A percentile compares a stretch with the other conserved stretches of the same genome.
phyloP scores from a whole-genome alignment of 208 protist species.

The Trypanosoma conorhini region DNA sequence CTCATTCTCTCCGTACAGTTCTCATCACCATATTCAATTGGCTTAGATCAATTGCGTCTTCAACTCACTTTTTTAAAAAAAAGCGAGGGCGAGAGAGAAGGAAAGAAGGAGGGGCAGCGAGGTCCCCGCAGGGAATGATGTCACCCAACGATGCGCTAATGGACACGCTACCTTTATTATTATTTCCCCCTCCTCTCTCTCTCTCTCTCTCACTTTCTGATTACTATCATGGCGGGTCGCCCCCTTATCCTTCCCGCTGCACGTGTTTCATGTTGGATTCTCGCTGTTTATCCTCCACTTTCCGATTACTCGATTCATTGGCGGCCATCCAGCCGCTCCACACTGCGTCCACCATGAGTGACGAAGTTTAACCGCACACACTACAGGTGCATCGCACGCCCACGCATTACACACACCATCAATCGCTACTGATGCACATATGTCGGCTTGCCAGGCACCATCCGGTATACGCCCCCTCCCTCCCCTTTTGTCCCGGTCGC shows the following conservation, averaged over 20 bases:
- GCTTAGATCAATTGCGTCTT: background rate
- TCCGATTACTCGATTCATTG: background rate
- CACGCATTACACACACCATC: background rate
- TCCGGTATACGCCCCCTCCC: background rate
- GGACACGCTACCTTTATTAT: background rate
- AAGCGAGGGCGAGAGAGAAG: background rate
- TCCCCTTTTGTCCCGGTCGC: background rate
- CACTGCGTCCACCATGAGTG: background rate
- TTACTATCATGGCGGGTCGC: conserved; percentile 3
- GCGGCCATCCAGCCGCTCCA: background rate
- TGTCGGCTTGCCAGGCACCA: background rate
- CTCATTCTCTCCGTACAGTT: background rate
- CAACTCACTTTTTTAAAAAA: background rate
- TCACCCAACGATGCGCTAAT: background rate
- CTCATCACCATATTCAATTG: background rate
- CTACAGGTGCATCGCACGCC: too few relatives aligned
- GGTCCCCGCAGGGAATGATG: background rate
- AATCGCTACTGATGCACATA: background rate
- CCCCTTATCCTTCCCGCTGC: conserved; percentile 25
- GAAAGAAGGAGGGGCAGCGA: background rate
- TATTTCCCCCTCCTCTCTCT: background rate
- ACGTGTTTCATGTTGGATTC: background rate
- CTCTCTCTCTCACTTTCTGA: too few relatives aligned
- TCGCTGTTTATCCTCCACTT: background rate
- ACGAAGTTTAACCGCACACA: background rate